Evolutionary conservation across 2,329 filamentous ascomycete genomes (phyloP).

Genomic region (Claviceps citrina): DNA sequence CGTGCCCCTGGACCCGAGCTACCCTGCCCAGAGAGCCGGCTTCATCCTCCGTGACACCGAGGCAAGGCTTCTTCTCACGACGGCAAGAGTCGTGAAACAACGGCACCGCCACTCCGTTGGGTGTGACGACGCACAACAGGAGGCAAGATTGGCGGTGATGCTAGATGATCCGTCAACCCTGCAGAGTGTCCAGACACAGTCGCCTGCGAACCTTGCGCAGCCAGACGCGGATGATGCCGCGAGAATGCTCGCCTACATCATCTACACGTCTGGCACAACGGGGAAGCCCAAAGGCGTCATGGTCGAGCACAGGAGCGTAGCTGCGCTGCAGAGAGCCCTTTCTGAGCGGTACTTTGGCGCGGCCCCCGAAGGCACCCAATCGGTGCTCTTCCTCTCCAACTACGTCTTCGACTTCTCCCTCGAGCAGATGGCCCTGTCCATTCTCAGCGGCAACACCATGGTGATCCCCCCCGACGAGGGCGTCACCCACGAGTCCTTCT

Average conservation of each 20-base stretch:
- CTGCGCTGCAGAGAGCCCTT: slow-evolving; percentile 1
- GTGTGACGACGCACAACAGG: background rate
- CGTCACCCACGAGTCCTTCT: background rate
- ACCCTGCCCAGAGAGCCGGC: background rate
- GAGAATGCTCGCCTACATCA: slow-evolving; percentile 6
- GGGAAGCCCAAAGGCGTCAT: slow-evolving; percentile 7
- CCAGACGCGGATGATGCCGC: background rate
- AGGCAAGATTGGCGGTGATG: background rate
- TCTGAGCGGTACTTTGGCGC: slow-evolving; percentile 5
- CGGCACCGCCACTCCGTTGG: background rate
- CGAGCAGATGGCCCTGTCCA: slow-evolving; percentile 1
- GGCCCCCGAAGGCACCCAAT: background rate
- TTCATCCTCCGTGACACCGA: background rate
- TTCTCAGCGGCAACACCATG: slow-evolving; percentile 1
- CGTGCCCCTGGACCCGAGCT: background rate
- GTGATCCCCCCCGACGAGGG: background rate
- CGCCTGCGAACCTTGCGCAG: background rate
- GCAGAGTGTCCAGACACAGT: background rate
- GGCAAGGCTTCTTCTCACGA: background rate
- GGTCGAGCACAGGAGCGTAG: slow-evolving; percentile 6
- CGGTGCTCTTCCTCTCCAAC: slow-evolving; percentile 4
- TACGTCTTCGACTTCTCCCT: slow-evolving; percentile 7
- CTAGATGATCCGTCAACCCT: background rate
- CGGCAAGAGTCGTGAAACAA: background rate
- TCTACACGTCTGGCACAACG: slow-evolving; percentile 8